Conservation (phyloP, 306 rosid genomes). For the Delonix regia region DNA sequence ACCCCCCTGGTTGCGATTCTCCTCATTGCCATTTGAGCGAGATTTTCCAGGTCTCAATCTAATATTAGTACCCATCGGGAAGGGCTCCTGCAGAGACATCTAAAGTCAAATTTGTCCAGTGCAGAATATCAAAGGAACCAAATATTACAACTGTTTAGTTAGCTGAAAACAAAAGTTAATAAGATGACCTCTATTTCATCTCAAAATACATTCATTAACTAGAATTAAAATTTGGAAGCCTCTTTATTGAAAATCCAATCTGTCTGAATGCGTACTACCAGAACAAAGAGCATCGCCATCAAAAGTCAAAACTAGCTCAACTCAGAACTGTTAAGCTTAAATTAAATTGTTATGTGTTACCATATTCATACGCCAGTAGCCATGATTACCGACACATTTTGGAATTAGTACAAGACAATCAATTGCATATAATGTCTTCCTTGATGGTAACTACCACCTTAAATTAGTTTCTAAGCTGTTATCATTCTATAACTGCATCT, state of each 20-base stretch:
- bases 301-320: conserved; percentile 27
- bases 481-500: background rate
- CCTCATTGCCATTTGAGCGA: conserved; percentile 48
- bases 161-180: background rate
- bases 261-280: conserved; percentile 21
- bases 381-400: background rate
- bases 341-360: background rate
- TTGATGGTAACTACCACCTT: background rate
- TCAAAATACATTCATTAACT: background rate
- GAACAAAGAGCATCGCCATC: conserved; percentile 6
- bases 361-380: background rate
- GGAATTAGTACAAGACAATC: background rate
- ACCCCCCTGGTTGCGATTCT: conserved; percentile 50
- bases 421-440: background rate
- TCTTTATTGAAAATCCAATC: background rate
- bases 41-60: conserved; percentile 62
- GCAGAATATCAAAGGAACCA: conserved; percentile 24
- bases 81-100: conserved; percentile 62
- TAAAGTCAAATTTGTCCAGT: conserved; percentile 14
- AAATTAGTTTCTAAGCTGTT: background rate
- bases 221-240: conserved; percentile 19
- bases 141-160: conserved; percentile 5
- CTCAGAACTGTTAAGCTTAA: conserved; percentile 3
- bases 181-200: background rate
- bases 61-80: conserved; percentile 67